phyloP scores from a whole-genome alignment of 768 basidiomycete genomes.

The Rubroboletus pulcherrimus region DNA sequence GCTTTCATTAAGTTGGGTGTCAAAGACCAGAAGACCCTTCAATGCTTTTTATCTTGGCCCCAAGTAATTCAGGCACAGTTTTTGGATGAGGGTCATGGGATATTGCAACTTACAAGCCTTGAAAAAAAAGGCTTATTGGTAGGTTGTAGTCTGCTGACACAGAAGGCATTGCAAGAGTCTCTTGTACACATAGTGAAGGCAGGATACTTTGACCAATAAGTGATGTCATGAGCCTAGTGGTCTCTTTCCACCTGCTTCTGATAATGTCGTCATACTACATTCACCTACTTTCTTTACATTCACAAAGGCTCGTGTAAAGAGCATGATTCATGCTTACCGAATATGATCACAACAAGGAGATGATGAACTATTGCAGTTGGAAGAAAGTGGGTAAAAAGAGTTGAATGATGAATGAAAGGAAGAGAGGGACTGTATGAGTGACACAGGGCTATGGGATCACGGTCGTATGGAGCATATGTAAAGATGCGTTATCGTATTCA shows the following conservation, averaged over 20 bases:
- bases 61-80: slow-evolving; percentile 12
- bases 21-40: slow-evolving; percentile 18
- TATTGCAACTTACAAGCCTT: slow-evolving; percentile 19
- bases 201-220: background rate
- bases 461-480: slow-evolving; percentile 19
- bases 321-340: slow-evolving; percentile 20
- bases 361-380: slow-evolving; percentile 23
- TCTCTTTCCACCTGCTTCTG: background rate
- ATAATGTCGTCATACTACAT: background rate
- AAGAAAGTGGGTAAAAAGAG: slow-evolving; percentile 19
- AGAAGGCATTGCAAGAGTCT: slow-evolving; percentile 3
- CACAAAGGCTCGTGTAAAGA: background rate
- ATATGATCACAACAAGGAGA: slow-evolving; percentile 24
- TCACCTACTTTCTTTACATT: slow-evolving; percentile 4
- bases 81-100: slow-evolving; percentile 8
- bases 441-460: slow-evolving; percentile 19
- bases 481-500: slow-evolving; percentile 33
- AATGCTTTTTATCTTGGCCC: slow-evolving; percentile 25
- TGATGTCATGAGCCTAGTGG: background rate
- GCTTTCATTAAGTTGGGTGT: slow-evolving; percentile 23
- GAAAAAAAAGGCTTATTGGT: slow-evolving; percentile 19
- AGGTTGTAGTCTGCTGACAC: slow-evolving; percentile 2
- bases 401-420: slow-evolving; percentile 18
- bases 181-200: background rate
- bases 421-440: slow-evolving; percentile 15